These are phyloP conservation scores for Xerocomus nothofagi DNA, from an alignment of 1,284 basidiomycete species.

Conservation along the genomic window DNA sequence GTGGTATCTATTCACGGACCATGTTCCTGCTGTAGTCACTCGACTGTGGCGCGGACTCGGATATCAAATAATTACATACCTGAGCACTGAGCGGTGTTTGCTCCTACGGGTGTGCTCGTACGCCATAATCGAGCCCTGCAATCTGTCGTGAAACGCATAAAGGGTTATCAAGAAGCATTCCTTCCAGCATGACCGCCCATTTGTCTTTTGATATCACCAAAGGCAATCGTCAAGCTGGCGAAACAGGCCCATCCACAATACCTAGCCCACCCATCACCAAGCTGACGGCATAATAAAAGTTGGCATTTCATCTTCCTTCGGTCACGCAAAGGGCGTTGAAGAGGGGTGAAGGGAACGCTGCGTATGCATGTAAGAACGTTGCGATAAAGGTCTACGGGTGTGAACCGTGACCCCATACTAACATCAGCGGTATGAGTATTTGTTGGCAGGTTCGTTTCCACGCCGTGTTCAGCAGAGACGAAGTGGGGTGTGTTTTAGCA, in stretches of 20 bases:
- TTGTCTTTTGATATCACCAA: conserved; percentile 48
- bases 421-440: conserved; percentile 46
- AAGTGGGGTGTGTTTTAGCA: conserved; percentile 69
- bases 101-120: background rate
- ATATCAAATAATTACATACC: too few relatives aligned
- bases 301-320: conserved; percentile 94
- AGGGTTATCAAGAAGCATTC: too few relatives aligned
- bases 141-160: too few relatives aligned
- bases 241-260: conserved; percentile 79
- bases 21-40: too few relatives aligned
- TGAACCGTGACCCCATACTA: conserved; percentile 47
- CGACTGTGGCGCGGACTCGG: too few relatives aligned
- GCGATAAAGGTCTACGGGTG: conserved; percentile 81
- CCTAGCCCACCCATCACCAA: conserved; percentile 90
- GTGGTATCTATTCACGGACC: too few relatives aligned
- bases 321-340: conserved; percentile 92
- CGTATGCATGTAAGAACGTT: conserved; percentile 80
- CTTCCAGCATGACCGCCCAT: conserved; percentile 34
- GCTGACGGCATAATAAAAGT: conserved; percentile 97
- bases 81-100: too few relatives aligned
- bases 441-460: background rate
- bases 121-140: too few relatives aligned
- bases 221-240: conserved; percentile 71
- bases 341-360: conserved; percentile 83
- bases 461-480: background rate